phyloP scores from a whole-genome alignment of 228 moss, liverwort and hornwort genomes.

The Sphagnum fallax region DNA sequence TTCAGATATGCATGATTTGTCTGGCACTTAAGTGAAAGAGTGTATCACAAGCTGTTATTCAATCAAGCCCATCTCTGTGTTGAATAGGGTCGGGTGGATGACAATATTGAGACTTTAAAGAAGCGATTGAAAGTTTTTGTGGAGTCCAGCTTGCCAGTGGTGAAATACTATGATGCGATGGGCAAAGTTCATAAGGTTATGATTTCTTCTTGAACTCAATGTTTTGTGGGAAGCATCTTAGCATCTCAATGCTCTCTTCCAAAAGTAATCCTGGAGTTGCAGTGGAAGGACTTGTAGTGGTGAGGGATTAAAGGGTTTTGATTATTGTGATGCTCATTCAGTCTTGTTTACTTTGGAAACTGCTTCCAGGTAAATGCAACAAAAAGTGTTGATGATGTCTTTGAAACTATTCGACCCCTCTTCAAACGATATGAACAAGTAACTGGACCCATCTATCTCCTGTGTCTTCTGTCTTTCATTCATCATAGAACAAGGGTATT shows the following conservation, averaged over 20 bases:
- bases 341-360: background rate
- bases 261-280: background rate
- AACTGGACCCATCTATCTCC: constrained; percentile 10
- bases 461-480: no score
- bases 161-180: constrained; percentile 79
- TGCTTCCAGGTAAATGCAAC: constrained; percentile 66
- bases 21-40: background rate
- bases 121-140: constrained; percentile 91
- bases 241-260: background rate
- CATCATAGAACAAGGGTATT: no score
- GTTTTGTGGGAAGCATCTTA: background rate
- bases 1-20: background rate
- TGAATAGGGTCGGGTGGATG: constrained; percentile 80
- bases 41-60: background rate
- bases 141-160: constrained; percentile 87
- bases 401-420: constrained; percentile 71
- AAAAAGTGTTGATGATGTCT: constrained; percentile 79
- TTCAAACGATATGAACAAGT: constrained; percentile 82
- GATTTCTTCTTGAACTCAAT: background rate
- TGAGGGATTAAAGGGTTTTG: background rate
- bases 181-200: constrained; percentile 92
- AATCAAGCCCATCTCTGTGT: background rate
- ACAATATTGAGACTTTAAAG: constrained; percentile 92
- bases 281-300: background rate
- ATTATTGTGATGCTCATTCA: background rate